Conservation (phyloP, 148 eudicot species). For the Arctostaphylos glauca region DNA sequence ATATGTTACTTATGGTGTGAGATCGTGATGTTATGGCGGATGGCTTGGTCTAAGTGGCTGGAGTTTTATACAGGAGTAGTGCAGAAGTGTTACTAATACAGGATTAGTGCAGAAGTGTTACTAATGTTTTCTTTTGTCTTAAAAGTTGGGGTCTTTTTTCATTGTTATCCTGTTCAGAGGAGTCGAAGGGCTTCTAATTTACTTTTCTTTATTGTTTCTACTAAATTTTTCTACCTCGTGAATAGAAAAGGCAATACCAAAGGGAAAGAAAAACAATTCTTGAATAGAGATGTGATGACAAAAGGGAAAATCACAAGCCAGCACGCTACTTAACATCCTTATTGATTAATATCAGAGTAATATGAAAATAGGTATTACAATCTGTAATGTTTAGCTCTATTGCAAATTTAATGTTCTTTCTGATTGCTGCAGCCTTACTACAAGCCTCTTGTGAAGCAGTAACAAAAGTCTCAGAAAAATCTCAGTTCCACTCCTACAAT, state of each 20-base stretch:
- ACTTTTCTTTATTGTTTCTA: not conserved
- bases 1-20: not conserved
- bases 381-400: not conserved
- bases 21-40: not conserved
- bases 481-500: not conserved
- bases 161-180: not conserved
- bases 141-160: not conserved
- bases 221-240: not conserved
- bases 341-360: not conserved
- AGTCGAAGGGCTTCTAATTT: not conserved
- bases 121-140: not conserved
- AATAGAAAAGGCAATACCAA: not conserved
- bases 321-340: not conserved
- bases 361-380: not conserved
- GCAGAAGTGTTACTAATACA: not conserved
- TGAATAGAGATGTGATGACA: not conserved
- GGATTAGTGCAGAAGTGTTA: not conserved
- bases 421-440: not conserved
- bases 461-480: not conserved
- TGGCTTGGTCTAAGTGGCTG: not conserved
- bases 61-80: not conserved
- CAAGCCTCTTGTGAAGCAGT: not conserved
- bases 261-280: not conserved
- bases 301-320: not conserved
- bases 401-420: not conserved